Conservation (phyloP, 2,329 filamentous ascomycete genomes). For the Colletotrichum godetiae region DNA sequence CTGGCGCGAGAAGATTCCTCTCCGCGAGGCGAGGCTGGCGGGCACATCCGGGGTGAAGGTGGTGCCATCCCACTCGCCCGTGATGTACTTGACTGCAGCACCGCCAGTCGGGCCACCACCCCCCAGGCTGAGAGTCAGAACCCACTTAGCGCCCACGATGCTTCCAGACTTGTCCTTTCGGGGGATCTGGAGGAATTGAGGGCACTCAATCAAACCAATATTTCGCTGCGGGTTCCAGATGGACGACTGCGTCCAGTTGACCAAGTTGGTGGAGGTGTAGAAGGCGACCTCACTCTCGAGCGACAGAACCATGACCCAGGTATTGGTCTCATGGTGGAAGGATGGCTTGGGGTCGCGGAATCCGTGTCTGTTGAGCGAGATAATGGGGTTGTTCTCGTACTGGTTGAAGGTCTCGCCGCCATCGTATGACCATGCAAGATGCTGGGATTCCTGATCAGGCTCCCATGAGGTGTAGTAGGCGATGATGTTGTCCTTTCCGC, state of each 20-base stretch:
- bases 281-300: constrained; percentile 71
- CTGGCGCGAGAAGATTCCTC: not conserved
- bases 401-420: constrained; percentile 71
- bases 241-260: constrained; percentile 59
- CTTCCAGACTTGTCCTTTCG: constrained; percentile 62
- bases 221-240: constrained; percentile 42
- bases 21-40: not conserved
- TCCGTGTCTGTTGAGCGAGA: constrained; percentile 62
- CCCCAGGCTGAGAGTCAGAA: constrained; percentile 32
- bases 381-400: constrained; percentile 70
- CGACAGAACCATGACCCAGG: constrained; percentile 69
- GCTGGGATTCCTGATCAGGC: constrained; percentile 62
- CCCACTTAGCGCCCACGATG: constrained; percentile 28
- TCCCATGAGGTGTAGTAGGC: constrained; percentile 56
- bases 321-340: constrained; percentile 57
- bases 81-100: constrained; percentile 34
- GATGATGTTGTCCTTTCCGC: constrained; percentile 62
- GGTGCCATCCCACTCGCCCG: constrained; percentile 35
- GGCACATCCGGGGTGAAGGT: constrained; percentile 28
- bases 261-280: constrained; percentile 69
- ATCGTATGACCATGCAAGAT: constrained; percentile 71
- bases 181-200: constrained; percentile 48
- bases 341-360: constrained; percentile 76
- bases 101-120: constrained; percentile 29
- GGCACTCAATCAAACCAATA: constrained; percentile 52